Evolutionary conservation across 805 yeast genomes (phyloP), one percentile per base, ranked within the genome.

Genomic region (Wickerhamomyces tratensis): DNA sequence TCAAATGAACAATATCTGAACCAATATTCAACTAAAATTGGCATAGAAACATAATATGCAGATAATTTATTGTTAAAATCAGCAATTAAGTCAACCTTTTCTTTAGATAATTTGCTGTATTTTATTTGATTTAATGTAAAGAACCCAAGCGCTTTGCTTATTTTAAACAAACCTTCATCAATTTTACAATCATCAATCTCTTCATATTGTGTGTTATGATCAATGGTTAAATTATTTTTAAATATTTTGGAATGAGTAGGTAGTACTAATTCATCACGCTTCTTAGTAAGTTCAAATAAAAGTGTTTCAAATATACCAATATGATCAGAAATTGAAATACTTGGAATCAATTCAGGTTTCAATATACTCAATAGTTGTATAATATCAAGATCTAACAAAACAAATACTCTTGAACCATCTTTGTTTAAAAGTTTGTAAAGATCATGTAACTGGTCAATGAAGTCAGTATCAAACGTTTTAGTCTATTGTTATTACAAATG

Each of bases 11-110:
- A 38, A 2, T 9, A 11, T 4, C 39, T 37, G 39, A 52, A 49
- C 57, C 57, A 52, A 26, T 38, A 36, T 9, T 49, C 52, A 5
- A 51, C 43, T 36, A 52, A 40, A 30, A 41, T 46, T 1, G 52
- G 43, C 41, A 48, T 42, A 7, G 52, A 47, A 7, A 45, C 39
- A 33, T 36, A 48, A 36, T 48, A 47, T 36, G 45, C 48, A 1
- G 49, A 36, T 35, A 51, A 42, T 29, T 39, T 46, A 12, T 43
- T 39, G 6, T 42, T 44, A 37, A 52, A 48, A 1, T 36, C 12
- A 2, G 46, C 41, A 1, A 52, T 29, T 30, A 41, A 35, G 1
- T 37, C 36, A 15, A 47, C 20, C 2, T 40, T 25, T 5, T 40
- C 48, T 4, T 7, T 25, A 5, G 46, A 25, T 6, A 48, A 39